Evolutionary conservation across 139 green algal species (phyloP).

Genomic region (Coelastrella sp.): DNA sequence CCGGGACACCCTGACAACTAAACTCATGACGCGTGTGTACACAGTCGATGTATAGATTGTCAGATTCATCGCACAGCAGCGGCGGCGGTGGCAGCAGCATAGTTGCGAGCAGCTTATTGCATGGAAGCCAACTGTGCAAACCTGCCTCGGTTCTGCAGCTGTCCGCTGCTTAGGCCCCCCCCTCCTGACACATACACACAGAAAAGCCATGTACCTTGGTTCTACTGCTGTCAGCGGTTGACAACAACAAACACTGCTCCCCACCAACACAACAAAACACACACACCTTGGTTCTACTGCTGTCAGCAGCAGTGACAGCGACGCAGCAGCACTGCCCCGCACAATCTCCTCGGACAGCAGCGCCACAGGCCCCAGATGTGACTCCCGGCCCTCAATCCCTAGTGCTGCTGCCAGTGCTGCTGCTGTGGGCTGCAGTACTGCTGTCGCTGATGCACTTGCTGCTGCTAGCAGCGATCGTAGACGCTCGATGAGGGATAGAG

Average conservation of each 20-base stretch:
- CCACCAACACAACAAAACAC: not conserved
- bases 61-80: no score
- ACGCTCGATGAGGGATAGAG: constrained; percentile 78
- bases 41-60: no score
- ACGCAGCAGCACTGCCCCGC: constrained; percentile 65
- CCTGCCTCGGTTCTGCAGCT: no score
- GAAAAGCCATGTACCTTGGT: constrained; percentile 44
- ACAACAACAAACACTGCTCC: no score
- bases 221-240: constrained; percentile 76
- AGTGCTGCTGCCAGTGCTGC: constrained; percentile 60
- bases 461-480: constrained; percentile 70
- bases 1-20: no score
- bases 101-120: no score
- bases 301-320: constrained; percentile 76
- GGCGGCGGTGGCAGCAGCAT: constrained; percentile 60
- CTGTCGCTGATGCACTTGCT: constrained; percentile 52
- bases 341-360: constrained; percentile 76
- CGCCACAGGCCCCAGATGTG: constrained; percentile 33
- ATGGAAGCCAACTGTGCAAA: no score
- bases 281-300: constrained; percentile 66
- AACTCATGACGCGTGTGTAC: no score
- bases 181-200: no score
- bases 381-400: not conserved
- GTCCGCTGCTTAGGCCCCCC: no score
- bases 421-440: constrained; percentile 69